Evolutionary conservation across 306 rosid species (phyloP), one percentile per base, ranked within the genome.

Genomic region (Mucuna pruriens): DNA sequence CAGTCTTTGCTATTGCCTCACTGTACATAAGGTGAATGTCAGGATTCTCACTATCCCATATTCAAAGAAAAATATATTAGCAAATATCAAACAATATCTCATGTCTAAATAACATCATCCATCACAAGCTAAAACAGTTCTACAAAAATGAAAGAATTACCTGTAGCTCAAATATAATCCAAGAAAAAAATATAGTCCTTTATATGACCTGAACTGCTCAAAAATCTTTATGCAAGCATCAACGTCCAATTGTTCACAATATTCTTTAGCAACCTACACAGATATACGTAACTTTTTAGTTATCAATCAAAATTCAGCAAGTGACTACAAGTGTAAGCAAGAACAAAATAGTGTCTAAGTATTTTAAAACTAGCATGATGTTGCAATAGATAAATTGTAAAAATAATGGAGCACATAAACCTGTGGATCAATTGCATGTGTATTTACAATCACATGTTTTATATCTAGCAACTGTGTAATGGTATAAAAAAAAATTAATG

Each of bases 1-100:
- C 99, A 80, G 98, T 96, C 89, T 94, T 96, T 12, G 99, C 99
- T 75, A 98, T 98, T 16, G 99, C 89, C 82, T 96, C 99, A 52
- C 93, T 92, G 94, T 96, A 96, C 94, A 93, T 96, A 70, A 93
- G 93, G 91, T 96, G 99, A 80, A 96, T 96, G 75, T 96, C 99
- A 78, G 99, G 99, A 86, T 96, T 98, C 99, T 96, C 99, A 89
- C 99, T n/a, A n/a, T n/a, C n/a, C n/a, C n/a, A n/a, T n/a, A n/a
- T n/a, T n/a, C n/a, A n/a, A n/a, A n/a, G n/a, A n/a, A n/a, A n/a
- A n/a, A n/a, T n/a, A n/a, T n/a, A n/a, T n/a, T n/a, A n/a, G n/a
- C n/a, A n/a, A n/a, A n/a, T n/a, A n/a, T n/a, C n/a, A n/a, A n/a
- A n/a, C n/a, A n/a, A n/a, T n/a, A n/a, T n/a, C n/a, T n/a, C n/a